A percentile compares a stretch with the other conserved stretches of the same genome.
Evolutionary conservation across 2,329 filamentous ascomycete species (phyloP).

Genomic region (Microdochium nivale): DNA sequence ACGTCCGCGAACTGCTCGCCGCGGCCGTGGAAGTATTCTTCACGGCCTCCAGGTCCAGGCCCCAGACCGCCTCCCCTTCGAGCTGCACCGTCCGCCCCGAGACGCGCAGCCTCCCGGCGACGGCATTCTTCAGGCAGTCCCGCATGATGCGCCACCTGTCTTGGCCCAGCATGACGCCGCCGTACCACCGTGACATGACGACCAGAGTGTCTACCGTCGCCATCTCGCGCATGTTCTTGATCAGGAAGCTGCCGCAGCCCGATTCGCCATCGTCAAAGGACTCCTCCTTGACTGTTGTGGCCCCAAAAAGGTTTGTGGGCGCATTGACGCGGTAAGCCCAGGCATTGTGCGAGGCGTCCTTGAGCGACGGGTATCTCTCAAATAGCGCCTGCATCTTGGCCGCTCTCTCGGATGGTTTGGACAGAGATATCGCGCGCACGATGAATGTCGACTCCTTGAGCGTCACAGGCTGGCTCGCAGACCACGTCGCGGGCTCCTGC

Average conservation of each 20-base stretch:
- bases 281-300: constrained; percentile 34
- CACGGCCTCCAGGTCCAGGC: constrained; percentile 45
- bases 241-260: constrained; percentile 47
- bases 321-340: constrained; percentile 39
- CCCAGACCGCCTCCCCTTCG: constrained; percentile 51
- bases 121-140: constrained; percentile 43
- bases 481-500: constrained; percentile 32
- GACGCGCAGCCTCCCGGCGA: constrained; percentile 40
- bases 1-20: constrained; percentile 15
- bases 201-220: constrained; percentile 43
- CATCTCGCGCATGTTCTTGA: constrained; percentile 43
- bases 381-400: constrained; percentile 39
- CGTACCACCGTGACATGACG: constrained; percentile 54
- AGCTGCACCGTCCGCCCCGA: constrained; percentile 27
- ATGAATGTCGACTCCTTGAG: constrained; percentile 49
- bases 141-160: constrained; percentile 57
- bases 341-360: constrained; percentile 48
- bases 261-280: constrained; percentile 54
- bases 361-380: constrained; percentile 36
- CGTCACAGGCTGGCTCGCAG: constrained; percentile 39
- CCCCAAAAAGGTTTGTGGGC: constrained; percentile 21
- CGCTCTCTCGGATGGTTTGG: constrained; percentile 28
- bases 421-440: constrained; percentile 38
- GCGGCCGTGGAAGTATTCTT: constrained; percentile 25
- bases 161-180: constrained; percentile 51